A percentile compares a stretch with the other conserved stretches of the same genome.
phyloP scores from a whole-genome alignment of 73 alveolate species.

The Breviolum minutum region DNA sequence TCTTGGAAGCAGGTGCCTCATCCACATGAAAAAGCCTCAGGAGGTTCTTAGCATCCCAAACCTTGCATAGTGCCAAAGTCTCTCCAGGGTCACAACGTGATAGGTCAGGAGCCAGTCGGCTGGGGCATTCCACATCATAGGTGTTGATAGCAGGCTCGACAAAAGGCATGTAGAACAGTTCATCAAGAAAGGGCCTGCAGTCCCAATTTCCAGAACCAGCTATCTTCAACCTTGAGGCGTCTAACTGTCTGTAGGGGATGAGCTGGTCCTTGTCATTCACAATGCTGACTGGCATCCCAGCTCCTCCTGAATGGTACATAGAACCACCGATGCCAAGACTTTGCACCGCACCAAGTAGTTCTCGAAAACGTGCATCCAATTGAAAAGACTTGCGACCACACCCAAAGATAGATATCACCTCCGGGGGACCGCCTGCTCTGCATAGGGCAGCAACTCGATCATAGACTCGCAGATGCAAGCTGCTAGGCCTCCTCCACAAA shows the following conservation, averaged over 20 bases:
- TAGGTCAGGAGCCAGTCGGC: neutral
- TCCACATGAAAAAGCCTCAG: neutral
- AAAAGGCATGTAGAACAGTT: neutral
- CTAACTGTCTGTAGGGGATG: neutral
- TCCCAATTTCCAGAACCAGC: neutral
- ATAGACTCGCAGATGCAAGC: neutral
- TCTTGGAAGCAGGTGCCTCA: neutral
- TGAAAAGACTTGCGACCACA: too few relatives aligned
- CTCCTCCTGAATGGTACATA: neutral
- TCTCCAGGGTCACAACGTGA: neutral
- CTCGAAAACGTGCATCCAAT: neutral
- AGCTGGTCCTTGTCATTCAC: constrained; percentile 17
- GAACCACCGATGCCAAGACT: neutral
- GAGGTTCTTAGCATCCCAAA: neutral
- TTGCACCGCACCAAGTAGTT: neutral
- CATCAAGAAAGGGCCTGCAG: neutral
- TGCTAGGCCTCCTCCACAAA: neutral
- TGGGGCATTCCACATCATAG: too few relatives aligned
- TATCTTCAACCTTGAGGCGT: neutral
- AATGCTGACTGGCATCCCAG: neutral
- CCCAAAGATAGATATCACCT: too few relatives aligned
- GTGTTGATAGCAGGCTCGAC: neutral
- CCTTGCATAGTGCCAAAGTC: neutral
- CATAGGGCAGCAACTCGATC: neutral
- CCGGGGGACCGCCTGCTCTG: too few relatives aligned